Conservation (phyloP, 139 green algal species). For the Chlorella sp. region DNA sequence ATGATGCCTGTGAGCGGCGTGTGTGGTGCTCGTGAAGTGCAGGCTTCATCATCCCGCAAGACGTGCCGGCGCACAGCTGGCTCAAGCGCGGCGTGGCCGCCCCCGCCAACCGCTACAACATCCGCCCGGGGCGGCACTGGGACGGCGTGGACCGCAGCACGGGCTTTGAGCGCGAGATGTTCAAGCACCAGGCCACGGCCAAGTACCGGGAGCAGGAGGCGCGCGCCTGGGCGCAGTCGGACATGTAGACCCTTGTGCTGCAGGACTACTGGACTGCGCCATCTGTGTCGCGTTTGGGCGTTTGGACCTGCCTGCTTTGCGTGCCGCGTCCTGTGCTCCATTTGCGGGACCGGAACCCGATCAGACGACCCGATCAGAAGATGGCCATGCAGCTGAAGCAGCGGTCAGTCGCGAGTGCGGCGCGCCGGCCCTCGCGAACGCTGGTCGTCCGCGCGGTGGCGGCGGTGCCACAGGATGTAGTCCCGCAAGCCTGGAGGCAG, state of each 20-base stretch:
- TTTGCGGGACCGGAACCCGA: no score
- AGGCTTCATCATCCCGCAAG: constrained; percentile 88
- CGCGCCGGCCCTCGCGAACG: no score
- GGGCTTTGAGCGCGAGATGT: constrained; percentile 86
- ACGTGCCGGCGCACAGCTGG: constrained; percentile 92
- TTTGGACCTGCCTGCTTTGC: no score
- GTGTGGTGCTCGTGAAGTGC: neutral
- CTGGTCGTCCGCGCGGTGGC: no score
- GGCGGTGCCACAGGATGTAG: no score
- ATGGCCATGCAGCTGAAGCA: no score
- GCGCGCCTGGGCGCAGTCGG: constrained; percentile 53
- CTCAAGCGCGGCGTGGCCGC: constrained; percentile 67
- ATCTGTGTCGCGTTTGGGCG: no score
- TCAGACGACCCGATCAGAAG: no score
- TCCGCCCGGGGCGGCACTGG: constrained; percentile 92
- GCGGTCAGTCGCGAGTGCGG: no score
- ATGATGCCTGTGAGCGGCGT: neutral
- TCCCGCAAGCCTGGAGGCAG: no score
- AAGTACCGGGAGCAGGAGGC: constrained; percentile 47
- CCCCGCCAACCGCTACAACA: constrained; percentile 85
- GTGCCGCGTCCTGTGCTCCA: no score
- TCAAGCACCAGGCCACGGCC: constrained; percentile 52
- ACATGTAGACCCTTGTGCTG: constrained; percentile 59
- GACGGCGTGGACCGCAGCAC: constrained; percentile 93
- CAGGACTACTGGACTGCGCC: no score